Evolutionary conservation across 2,329 filamentous ascomycete species (phyloP).

Genomic region (Ceratocystis ficicola): DNA sequence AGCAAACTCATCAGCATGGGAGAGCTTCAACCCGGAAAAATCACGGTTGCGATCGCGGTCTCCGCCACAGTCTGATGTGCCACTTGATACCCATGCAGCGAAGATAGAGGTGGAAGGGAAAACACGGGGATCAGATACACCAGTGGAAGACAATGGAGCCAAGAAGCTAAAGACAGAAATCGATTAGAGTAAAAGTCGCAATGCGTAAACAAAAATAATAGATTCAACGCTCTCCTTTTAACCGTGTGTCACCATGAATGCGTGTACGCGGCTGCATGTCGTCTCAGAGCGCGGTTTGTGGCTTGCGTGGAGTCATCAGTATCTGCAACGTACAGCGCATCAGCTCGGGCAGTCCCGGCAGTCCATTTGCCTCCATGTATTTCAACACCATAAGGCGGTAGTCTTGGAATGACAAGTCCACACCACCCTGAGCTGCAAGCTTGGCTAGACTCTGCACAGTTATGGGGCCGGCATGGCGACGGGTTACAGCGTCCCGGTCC

Average conservation of each 20-base stretch:
- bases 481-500: neutral
- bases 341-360: conserved; percentile 54
- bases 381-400: conserved; percentile 62
- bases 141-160: conserved; percentile 9
- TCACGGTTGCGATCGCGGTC: conserved; percentile 8
- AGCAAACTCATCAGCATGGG: conserved; percentile 58
- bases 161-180: conserved; percentile 17
- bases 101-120: neutral
- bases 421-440: conserved; percentile 53
- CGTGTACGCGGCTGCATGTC: neutral
- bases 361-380: conserved; percentile 51
- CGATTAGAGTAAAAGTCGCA: neutral
- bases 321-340: conserved; percentile 75
- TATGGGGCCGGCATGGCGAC: conserved; percentile 55
- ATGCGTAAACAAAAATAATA: neutral
- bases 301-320: conserved; percentile 41
- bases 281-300: neutral
- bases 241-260: neutral
- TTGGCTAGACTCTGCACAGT: conserved; percentile 52
- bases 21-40: conserved; percentile 34
- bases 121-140: neutral
- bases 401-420: conserved; percentile 57
- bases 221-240: neutral
- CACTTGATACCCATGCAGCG: neutral
- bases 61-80: neutral